phyloP scores from a whole-genome alignment of 352 stramenopile species.

The Pythium utonaiense region DNA sequence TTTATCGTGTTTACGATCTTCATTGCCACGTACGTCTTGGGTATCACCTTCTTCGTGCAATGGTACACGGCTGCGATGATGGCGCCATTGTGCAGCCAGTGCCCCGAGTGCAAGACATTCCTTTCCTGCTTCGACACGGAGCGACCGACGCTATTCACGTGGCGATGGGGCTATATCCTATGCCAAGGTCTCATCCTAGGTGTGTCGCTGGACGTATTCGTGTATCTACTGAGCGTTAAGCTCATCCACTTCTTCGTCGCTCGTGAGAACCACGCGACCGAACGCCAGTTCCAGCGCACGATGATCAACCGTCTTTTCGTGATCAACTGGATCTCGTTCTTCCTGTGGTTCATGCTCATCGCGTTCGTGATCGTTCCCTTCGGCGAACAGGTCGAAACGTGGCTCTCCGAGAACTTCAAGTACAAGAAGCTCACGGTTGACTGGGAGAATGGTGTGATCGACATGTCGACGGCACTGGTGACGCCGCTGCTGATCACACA shows the following conservation, averaged over 20 bases:
- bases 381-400: conserved; percentile 72
- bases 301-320: conserved; percentile 85
- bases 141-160: conserved; percentile 63
- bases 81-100: conserved; percentile 75
- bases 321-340: conserved; percentile 90
- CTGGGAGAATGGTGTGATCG: conserved; percentile 83
- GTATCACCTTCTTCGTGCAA: conserved; percentile 84
- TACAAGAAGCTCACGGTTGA: conserved; percentile 79
- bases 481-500: conserved; percentile 83
- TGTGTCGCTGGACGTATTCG: conserved; percentile 79
- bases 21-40: conserved; percentile 71
- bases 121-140: conserved; percentile 82
- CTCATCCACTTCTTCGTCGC: conserved; percentile 81
- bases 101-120: conserved; percentile 63
- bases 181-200: conserved; percentile 78
- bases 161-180: conserved; percentile 82
- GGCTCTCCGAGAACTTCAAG: conserved; percentile 72
- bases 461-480: conserved; percentile 85
- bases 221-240: conserved; percentile 82
- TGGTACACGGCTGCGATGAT: conserved; percentile 88
- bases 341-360: conserved; percentile 88
- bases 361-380: conserved; percentile 87
- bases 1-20: conserved; percentile 79
- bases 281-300: conserved; percentile 76
- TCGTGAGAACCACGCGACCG: conserved; percentile 78